Evolutionary conservation across 73 alveolate genomes (phyloP), one percentile per base, ranked within the genome.

Genomic region (Paramecium tetraurelia): DNA sequence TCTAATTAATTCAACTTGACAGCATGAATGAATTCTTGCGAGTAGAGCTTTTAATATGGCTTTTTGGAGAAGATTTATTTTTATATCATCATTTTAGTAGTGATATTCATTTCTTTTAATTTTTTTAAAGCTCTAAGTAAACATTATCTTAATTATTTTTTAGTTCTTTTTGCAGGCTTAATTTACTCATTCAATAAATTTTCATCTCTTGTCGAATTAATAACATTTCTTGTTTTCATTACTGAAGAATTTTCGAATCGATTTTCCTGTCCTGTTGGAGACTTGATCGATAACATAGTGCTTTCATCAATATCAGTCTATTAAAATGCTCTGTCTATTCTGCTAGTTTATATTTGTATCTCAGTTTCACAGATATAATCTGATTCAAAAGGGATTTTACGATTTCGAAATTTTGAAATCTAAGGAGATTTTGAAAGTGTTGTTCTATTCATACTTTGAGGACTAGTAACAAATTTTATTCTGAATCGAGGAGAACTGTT

Each of bases 71-170:
- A 80, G 24, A 80, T 43, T 80, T 48, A 31, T 41, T 80, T 44
- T 80, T 80, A 22, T 16, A 80, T 8, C 86, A 72, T 72, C 59
- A 40, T 72, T 36, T 72, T 40, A 72, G 86, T 33, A 0, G 57
- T 40, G 59, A 72, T 14, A 38, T 72, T 72, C 86, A 72, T 72
- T 36, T 72, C 86, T 43, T 72, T 72, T 72, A 72, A 72, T 72
- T 72, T 72, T 36, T 72, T 36, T 12, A 72, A 38, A 14, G 86
- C 57, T 72, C 86, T 72, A 33, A 72, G 35, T 72, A 72, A 36
- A 36, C 57, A 36, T 14, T 72, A 29, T 35, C 86, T 72, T 72
- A 72, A 72, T 38, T 72, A 33, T 38, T 72, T 36, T 72, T 72
- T 72, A 21, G 86, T 72, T 72, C 86, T 72, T 38, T 72, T 72